Evolutionary conservation across 2,329 filamentous ascomycete genomes (phyloP), one percentile per base, ranked within the genome.

Genomic region (Dichotomopilus funicola): DNA sequence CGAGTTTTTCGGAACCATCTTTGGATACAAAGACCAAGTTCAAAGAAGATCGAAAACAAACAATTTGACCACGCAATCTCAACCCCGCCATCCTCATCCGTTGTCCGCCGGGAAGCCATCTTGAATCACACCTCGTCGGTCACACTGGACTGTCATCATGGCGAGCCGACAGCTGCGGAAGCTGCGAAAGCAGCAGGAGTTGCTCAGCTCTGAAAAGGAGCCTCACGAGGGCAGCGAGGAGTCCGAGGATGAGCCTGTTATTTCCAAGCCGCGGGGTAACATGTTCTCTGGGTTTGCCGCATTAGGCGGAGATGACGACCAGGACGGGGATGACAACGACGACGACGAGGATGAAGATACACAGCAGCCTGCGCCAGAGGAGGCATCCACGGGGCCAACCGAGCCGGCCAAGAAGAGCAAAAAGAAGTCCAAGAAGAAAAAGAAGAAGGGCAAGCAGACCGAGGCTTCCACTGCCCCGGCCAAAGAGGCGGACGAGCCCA

Each of bases 111-210:
- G 51, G 13, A 36, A 11, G 40, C 9, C 34, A 7, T 10, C 19
- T 45, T 27, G 19, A 27, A 27, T 27, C 19, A 27, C 19, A 27
- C 19, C 2, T 27, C 19, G 19, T 27, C 19, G 19, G 19, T 27
- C 19, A 2, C 19, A 27, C 19, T 3, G 19, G 3, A 27, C 19
- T 27, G 7, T 1, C 12, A 44, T 61, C 67, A 80, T 80, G 78
- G 79, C 78, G 19, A 78, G 70, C 54, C 70, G 78, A 47, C 78
- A 80, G 60, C 65, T 80, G 44, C 75, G 77, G 46, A 80, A 77
- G 67, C 69, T 80, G 38, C 76, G 77, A 55, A 73, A 78, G 66
- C 75, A 78, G 66, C 71, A 73, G 48, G 75, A 79, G 63, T 67
- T 76, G 12, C 71, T 73, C 42, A 64, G 62, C 5, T 66, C 61